These are phyloP conservation scores for Sporobolomyces phaffii DNA, from an alignment of 768 basidiomycete genomes.

Conservation along the genomic window DNA sequence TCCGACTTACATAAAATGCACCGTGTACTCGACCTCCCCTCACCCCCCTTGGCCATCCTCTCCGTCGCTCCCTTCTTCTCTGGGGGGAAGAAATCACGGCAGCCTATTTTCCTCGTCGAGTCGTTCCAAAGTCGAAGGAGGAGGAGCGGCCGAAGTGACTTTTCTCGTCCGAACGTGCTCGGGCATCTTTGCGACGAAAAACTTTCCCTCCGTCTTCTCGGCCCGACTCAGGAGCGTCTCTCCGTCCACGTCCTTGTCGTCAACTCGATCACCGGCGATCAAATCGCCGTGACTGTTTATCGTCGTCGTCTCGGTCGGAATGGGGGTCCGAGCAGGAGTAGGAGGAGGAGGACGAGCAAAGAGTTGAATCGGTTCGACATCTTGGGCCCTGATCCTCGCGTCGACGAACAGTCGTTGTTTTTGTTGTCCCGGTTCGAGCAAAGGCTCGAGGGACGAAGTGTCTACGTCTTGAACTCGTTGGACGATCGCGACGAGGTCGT, in stretches of 20 bases:
- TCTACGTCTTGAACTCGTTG: slow-evolving; percentile 16
- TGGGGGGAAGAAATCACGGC: too few species aligned
- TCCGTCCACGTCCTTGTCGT: neutral
- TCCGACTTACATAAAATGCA: too few species aligned
- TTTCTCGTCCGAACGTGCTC: slow-evolving; percentile 24
- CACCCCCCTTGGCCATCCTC: too few species aligned
- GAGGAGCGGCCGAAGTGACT: neutral
- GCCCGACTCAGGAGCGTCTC: slow-evolving; percentile 14
- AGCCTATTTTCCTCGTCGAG: too few species aligned
- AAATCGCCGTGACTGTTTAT: neutral
- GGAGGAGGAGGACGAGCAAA: too few species aligned
- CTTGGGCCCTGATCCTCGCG: slow-evolving; percentile 18
- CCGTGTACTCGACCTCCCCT: too few species aligned
- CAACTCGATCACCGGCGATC: neutral
- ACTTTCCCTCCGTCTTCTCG: slow-evolving; percentile 16
- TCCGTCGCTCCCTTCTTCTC: too few species aligned
- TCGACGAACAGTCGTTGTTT: too few species aligned
- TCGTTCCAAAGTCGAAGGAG: too few species aligned
- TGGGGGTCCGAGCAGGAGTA: too few species aligned
- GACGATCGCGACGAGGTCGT: slow-evolving; percentile 27
- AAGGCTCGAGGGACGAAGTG: neutral
- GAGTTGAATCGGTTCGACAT: slow-evolving; percentile 1
- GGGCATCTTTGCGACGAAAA: slow-evolving; percentile 25
- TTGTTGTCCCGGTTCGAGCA: slow-evolving; percentile 9
- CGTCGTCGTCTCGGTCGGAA: neutral